Base-by-base conservation (phyloP, 176 grass and related monocot genomes). In the Bromus sterilis region DNA sequence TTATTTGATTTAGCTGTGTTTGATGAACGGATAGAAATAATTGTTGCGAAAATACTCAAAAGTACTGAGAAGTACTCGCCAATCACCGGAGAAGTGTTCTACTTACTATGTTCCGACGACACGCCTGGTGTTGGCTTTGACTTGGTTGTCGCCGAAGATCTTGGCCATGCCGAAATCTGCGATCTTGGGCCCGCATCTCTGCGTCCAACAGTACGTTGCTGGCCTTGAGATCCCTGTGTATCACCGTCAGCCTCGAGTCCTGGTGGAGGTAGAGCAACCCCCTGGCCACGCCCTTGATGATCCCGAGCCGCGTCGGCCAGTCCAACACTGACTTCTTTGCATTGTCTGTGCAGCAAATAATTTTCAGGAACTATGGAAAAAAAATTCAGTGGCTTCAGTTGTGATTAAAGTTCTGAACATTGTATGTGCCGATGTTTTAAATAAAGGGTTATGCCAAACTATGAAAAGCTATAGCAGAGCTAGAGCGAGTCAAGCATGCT, bases 41-140 rank as follows among this genome's bases (percentile, higher is more conserved):
- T n/a, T n/a, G n/a, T n/a, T n/a, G n/a, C n/a, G n/a, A n/a, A n/a
- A n/a, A n/a, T n/a, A n/a, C n/a, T n/a, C n/a, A n/a, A n/a, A n/a
- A n/a, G n/a, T n/a, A n/a, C n/a, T n/a, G n/a, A n/a, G n/a, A n/a
- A n/a, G n/a, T n/a, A n/a, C n/a, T n/a, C n/a, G n/a, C n/a, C n/a
- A n/a, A n/a, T n/a, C n/a, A n/a, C n/a, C 14, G 16, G 4, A 5
- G 0, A 46, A 46, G 43, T 49, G 16, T 49, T 49, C 43, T 56
- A 88, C 86, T 93, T 40, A 91, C 91, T 82, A 93, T 77, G 91
- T 93, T 24, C 88, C 91, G 21, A 93, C 88, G 37, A 91, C 82
- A 11, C 85, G 26, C 13, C 79, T 83, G 9, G 82, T 93, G 34
- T 88, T 93, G 0, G 76, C 88, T 46, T 93, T 86, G 9, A 85